Percentiles rank a stretch among this genome's conserved stretches.
phyloP scores from a whole-genome alignment of 2,329 filamentous ascomycete genomes.

The Claviceps pusilla region DNA sequence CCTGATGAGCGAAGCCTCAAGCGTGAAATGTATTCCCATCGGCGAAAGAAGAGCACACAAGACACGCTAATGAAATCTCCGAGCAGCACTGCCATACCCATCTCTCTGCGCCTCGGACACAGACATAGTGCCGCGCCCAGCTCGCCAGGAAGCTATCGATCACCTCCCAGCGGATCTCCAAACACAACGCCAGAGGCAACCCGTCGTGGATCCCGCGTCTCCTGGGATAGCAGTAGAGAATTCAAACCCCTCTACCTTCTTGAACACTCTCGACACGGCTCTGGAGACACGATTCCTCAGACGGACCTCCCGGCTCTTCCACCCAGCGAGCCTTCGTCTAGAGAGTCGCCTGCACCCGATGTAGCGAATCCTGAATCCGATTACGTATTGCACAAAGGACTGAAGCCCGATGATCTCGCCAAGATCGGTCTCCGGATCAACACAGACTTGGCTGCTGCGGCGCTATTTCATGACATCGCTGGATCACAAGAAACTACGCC shows the following conservation, averaged over 20 bases:
- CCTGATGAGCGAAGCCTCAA: conserved; percentile 30
- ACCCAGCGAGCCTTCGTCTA: conserved; percentile 21
- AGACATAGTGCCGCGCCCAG: conserved; percentile 24
- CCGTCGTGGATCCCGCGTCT: conserved; percentile 33
- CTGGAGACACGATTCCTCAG: conserved; percentile 17
- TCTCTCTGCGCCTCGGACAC: conserved; percentile 38
- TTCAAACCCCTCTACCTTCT: conserved; percentile 73
- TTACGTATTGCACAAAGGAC: conserved; percentile 14
- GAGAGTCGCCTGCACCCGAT: conserved; percentile 20
- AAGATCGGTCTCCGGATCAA: conserved; percentile 24
- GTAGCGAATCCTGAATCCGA: conserved; percentile 13
- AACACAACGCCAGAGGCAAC: conserved; percentile 20
- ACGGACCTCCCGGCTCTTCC: conserved; percentile 34
- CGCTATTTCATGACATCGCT: conserved; percentile 29
- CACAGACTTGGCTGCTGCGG: conserved; percentile 19
- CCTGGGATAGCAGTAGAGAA: conserved; percentile 51
- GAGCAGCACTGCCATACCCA: conserved; percentile 43
- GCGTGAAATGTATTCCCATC: conserved; percentile 26
- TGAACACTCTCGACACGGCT: conserved; percentile 39
- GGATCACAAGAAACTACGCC: conserved; percentile 56
- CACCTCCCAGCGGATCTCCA: conserved; percentile 24
- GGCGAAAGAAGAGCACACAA: conserved; percentile 33
- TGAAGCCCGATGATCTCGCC: conserved; percentile 8
- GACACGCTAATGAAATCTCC: conserved; percentile 35
- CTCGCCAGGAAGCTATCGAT: conserved; percentile 24